Conservation (phyloP, 306 rosid species). For the Ochetophila trinervis region DNA sequence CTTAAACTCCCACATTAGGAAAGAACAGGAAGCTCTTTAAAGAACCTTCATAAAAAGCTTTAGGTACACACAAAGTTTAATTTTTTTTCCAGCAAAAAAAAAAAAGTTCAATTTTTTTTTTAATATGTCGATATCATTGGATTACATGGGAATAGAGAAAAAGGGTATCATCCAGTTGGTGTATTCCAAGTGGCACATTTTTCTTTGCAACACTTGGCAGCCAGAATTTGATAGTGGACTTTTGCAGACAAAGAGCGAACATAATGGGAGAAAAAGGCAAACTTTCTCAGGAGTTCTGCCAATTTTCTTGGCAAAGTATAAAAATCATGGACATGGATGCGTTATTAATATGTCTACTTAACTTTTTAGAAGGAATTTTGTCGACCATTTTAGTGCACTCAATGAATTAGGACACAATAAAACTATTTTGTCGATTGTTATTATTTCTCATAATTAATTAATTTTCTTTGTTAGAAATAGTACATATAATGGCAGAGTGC, state of each 20-base stretch:
- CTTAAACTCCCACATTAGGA: conserved; percentile 54
- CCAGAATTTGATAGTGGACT: conserved; percentile 19
- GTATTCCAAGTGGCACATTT: conserved; percentile 24
- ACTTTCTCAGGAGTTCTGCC: conserved; percentile 5
- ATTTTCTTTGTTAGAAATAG: no score
- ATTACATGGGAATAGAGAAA: background rate
- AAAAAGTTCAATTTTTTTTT: conserved; percentile 15
- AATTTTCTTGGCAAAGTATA: conserved; percentile 12
- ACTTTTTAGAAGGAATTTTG: conserved; percentile 28
- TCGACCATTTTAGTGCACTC: conserved; percentile 22
- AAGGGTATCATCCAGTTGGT: background rate
- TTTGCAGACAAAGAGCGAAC: conserved; percentile 42
- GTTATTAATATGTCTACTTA: conserved; percentile 26
- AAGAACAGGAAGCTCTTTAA: conserved; percentile 27
- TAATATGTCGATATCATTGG: conserved; percentile 28
- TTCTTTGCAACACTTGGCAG: conserved; percentile 38
- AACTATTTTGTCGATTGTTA: background rate
- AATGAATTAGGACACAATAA: background rate
- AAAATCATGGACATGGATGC: conserved; percentile 23
- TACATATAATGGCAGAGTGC: no score
- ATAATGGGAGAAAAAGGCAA: conserved; percentile 10
- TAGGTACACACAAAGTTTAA: conserved; percentile 29
- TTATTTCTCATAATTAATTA: background rate
- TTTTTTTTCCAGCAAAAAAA: no score
- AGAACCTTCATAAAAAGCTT: conserved; percentile 35